Base-by-base conservation (phyloP, 2,329 filamentous ascomycete genomes). In the Fusarium heterosporum region DNA sequence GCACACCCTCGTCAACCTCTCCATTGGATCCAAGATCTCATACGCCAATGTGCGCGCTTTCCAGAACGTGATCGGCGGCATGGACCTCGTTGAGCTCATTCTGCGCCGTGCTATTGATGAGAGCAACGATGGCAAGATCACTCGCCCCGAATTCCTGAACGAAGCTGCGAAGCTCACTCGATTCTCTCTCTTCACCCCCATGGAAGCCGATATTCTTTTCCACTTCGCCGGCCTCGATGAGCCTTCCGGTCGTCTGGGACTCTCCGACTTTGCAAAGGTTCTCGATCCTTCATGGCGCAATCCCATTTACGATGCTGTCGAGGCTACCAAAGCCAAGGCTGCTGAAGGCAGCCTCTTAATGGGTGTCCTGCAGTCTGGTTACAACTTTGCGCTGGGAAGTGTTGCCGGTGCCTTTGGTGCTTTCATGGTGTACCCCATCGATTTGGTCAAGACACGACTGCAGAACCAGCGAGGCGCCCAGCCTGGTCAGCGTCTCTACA, bases 391-490 rank as follows among this genome's bases (percentile, higher is more conserved):
- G 4, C 87, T 99, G 8, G 96, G 96, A 61, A 93, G 92, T 77
- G 71, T 97, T 71, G 96, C 96, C 9, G 96, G 96, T 80, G 96
- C 96, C 11, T 99, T 99, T 76, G 96, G 96, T 77, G 96, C 96
- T 13, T 98, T 99, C 78, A 97, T 99, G 93, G 96, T 99, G 53
- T 99, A 99, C 78, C 96, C 96, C 25, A 98, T 99, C 76, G 96
- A 99, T 82, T 83, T 99, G 64, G 96, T 99, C 78, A 99, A 99
- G 87, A 99, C 96, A 2, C 90, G 96, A 63, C 92, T 99, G 89
- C 96, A 99, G 81, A 99, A 99, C 82, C 96, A 99, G 84, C 89
- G 96, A 70, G 89, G 88, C 50, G 88, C 87, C 6, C 88, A 90
- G 49, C 93, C 94, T 1, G 96, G 96, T 57, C 90, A 97, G 78